Evolutionary conservation across 805 yeast genomes (phyloP).

Genomic region (Yamadazyma nakazawae): DNA sequence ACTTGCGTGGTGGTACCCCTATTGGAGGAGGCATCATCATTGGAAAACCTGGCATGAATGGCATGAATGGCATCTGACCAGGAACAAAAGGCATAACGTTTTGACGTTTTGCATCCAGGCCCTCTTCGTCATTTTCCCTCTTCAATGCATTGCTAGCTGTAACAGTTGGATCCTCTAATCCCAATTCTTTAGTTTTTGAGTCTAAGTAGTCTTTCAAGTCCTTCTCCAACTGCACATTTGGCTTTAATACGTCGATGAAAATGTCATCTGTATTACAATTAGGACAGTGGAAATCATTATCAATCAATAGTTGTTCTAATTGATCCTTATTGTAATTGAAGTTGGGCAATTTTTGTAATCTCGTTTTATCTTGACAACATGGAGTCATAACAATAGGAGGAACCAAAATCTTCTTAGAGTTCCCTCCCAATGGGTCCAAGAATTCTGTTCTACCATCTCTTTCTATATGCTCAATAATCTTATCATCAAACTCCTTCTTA

Average conservation of each 20-base stretch:
- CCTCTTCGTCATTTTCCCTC: conserved; percentile 18
- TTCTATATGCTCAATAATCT: conserved; percentile 27
- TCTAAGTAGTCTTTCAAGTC: conserved; percentile 52
- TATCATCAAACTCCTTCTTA: conserved; percentile 50
- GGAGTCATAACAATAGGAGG: conserved; percentile 76
- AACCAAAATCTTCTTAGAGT: conserved; percentile 54
- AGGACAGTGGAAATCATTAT: conserved; percentile 88
- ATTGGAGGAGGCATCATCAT: conserved; percentile 16
- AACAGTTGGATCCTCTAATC: conserved; percentile 30
- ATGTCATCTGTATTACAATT: conserved; percentile 74
- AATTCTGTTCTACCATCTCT: conserved; percentile 40
- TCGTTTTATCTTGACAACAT: conserved; percentile 61
- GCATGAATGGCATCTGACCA: conserved; percentile 16
- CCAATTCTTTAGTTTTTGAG: conserved; percentile 29
- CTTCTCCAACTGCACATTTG: conserved; percentile 56
- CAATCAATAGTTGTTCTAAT: conserved; percentile 53
- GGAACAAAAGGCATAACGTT: conserved; percentile 14
- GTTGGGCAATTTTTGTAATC: conserved; percentile 53
- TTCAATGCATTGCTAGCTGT: conserved; percentile 14
- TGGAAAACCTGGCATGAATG: conserved; percentile 13
- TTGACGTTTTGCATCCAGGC: conserved; percentile 25
- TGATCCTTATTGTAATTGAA: conserved; percentile 35
- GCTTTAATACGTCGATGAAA: conserved; percentile 65
- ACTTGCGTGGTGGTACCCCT: neutral
- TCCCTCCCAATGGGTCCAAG: conserved; percentile 57